Percentiles rank a stretch among this genome's conserved stretches.
These are phyloP conservation scores for Hymenoscyphus albidus DNA, from an alignment of 2,329 filamentous ascomycete species.

Conservation along the genomic window DNA sequence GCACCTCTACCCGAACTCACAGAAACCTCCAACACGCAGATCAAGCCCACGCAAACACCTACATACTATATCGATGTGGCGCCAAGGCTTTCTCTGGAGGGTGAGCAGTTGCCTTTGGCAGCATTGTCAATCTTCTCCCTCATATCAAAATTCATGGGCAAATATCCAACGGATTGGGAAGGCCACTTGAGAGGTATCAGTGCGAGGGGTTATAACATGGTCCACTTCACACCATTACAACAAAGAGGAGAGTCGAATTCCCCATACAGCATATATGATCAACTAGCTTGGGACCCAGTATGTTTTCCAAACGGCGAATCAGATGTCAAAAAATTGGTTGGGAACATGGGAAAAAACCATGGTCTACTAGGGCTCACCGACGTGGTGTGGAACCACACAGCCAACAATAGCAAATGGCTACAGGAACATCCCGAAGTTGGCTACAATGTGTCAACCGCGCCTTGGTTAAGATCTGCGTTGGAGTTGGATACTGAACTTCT, in stretches of 20 bases:
- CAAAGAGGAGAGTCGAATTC: constrained; percentile 87
- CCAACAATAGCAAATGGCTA: constrained; percentile 92
- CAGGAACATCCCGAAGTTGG: constrained; percentile 91
- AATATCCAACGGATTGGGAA: constrained; percentile 86
- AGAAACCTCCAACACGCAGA: constrained; percentile 44
- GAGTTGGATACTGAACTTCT: constrained; percentile 76
- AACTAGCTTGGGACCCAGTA: constrained; percentile 76
- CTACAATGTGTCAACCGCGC: constrained; percentile 89
- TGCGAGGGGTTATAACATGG: constrained; percentile 94
- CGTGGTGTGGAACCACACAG: constrained; percentile 97
- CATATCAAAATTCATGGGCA: constrained; percentile 97
- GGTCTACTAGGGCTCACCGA: constrained; percentile 87
- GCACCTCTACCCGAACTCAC: constrained; percentile 74
- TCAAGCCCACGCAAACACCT: constrained; percentile 63
- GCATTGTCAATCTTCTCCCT: constrained; percentile 89
- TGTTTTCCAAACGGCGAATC: constrained; percentile 82
- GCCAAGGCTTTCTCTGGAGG: constrained; percentile 71
- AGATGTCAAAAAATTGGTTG: constrained; percentile 72
- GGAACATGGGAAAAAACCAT: constrained; percentile 79
- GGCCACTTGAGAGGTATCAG: constrained; percentile 84
- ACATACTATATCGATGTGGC: constrained; percentile 93
- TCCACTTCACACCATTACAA: constrained; percentile 95
- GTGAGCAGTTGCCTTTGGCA: constrained; percentile 72
- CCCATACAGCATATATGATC: constrained; percentile 94
- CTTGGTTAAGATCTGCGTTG: constrained; percentile 68